Evolutionary conservation across 352 stramenopile genomes (phyloP).

Genomic region (Detonula confervacea): DNA sequence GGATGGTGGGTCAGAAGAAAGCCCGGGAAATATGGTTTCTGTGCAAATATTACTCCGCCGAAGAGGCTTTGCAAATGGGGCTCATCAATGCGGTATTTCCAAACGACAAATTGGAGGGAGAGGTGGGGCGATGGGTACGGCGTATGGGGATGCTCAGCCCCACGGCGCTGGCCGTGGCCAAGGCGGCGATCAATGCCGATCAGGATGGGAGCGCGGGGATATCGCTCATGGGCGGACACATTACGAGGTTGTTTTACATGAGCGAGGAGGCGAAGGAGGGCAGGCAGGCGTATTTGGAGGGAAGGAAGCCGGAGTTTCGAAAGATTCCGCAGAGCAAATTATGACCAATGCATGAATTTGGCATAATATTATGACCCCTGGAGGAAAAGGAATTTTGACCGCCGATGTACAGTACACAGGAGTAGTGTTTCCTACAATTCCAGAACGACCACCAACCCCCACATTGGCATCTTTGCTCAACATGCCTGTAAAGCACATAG

Average conservation of each 20-base stretch:
- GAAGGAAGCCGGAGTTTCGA: constrained; percentile 83
- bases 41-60: constrained; percentile 82
- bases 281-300: constrained; percentile 85
- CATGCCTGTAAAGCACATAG: too few species aligned
- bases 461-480: too few species aligned
- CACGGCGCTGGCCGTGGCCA: constrained; percentile 85
- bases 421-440: too few species aligned
- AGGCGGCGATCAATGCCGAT: constrained; percentile 87
- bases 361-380: too few species aligned
- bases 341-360: too few species aligned
- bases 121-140: constrained; percentile 85
- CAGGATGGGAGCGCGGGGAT: constrained; percentile 86
- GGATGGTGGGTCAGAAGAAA: constrained; percentile 87
- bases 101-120: constrained; percentile 67
- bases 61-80: constrained; percentile 86
- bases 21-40: constrained; percentile 89
- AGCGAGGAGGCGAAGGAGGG: constrained; percentile 87
- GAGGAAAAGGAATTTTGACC: too few species aligned
- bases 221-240: constrained; percentile 85
- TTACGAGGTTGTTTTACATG: constrained; percentile 88
- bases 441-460: too few species aligned
- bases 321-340: constrained; percentile 76
- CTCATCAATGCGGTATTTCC: constrained; percentile 82
- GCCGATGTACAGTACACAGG: too few species aligned
- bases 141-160: constrained; percentile 85